Evolutionary conservation across 129 eudicot genomes (phyloP), one percentile per base, ranked within the genome.

Genomic region (Escallonia rubra): DNA sequence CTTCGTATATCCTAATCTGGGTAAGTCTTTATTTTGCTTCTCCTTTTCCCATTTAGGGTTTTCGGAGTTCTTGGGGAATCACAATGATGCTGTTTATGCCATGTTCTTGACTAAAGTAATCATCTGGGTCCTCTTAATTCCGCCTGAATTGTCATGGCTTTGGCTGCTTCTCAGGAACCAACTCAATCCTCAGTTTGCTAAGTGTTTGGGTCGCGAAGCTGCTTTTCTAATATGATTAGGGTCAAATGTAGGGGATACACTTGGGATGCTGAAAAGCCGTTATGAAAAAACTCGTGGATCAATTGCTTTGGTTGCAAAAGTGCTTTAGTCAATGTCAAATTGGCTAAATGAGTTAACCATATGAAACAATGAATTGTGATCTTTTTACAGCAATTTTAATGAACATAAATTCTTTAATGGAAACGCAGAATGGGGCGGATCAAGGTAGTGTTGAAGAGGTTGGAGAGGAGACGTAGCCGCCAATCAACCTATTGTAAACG

Each of bases 391-490:
- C 8, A 47, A 0, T 67, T 49, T 52, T 7, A 15, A 14, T 34
- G 15, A 14, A 3, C 54, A 67, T 12, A 13, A 54, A 55, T 13
- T 54, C 41, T 39, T 13, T n/a, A 1, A 54, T 53, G 60, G 41
- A 67, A 67, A 38, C 54, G 51, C 71, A 67, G 71, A 67, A 76
- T 76, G 80, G 80, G 80, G 60, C 61, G 75, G 75, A 66, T 69
- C 63, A 76, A 76, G 69, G 34, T 76, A 16, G 60, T 62, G 58
- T 62, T 76, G 23, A 57, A 62, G 58, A 61, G 40, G 51, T 57
- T 76, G 68, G 75, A 56, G 49, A 63, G 46, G 39, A 50, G 74
- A 41, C 12, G 57, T 42, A 51, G 64, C 44, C 80, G 80, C 54
- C 73, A 66, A 53, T 49, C 80, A 6, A 75, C 80, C 55, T 75